Evolutionary conservation across 495 filamentous ascomycete genomes (phyloP), one percentile per base, ranked within the genome.

Genomic region (Cairneyella variabilis): DNA sequence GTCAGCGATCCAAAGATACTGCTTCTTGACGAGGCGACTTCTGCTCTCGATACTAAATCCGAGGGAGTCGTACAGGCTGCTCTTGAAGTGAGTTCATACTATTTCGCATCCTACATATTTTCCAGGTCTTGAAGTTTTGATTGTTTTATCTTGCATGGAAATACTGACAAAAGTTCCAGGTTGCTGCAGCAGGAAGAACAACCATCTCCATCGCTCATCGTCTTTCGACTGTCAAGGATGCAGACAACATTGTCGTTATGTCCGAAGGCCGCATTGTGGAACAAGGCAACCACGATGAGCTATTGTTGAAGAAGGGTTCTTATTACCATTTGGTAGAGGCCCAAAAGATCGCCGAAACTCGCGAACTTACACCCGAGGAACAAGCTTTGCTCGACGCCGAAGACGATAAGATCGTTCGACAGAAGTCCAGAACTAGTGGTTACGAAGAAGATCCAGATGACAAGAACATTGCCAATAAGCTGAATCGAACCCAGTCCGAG

Each of bases 141-240:
- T n/a, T n/a, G n/a, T n/a, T n/a, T n/a, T n/a, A n/a, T n/a, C n/a
- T n/a, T n/a, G n/a, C n/a, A n/a, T n/a, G n/a, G n/a, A n/a, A n/a
- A n/a, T n/a, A n/a, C n/a, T n/a, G n/a, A n/a, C n/a, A n/a, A n/a
- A n/a, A n/a, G n/a, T n/a, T n/a, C n/a, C n/a, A n/a, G n/a, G 84
- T 78, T 41, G 93, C 90, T 32, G 80, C 91, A 11, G 77, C 86
- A 57, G 93, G 92, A n/a, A 82, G 93, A 22, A 98, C 93, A 0
- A 97, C 93, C 10, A 95, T 97, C 63, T 86, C 92, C 9, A 97
- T 98, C 63, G 95, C 93, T 22, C 93, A 98, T 67, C 83, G 93
- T 46, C 75, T 98, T 26, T 95, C 89, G 0, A 98, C 93, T 26
- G 95, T 98, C 72, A 92, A 86, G 68, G 80, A 86, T 52, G 92